These are phyloP conservation scores for Leucocoprinus birnbaumii DNA, from an alignment of 768 basidiomycete genomes.

Conservation along the genomic window DNA sequence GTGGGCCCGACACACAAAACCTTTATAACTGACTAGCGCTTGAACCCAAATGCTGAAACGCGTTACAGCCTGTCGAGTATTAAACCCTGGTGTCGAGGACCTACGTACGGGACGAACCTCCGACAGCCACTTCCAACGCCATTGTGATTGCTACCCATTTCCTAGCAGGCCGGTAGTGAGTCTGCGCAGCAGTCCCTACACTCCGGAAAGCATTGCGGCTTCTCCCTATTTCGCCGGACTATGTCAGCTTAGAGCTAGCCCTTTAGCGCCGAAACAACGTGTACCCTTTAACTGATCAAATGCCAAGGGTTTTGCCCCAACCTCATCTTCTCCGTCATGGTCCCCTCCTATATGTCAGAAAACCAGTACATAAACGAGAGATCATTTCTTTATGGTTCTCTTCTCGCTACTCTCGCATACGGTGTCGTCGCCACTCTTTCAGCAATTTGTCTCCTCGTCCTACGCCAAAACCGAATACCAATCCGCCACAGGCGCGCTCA, in stretches of 20 bases:
- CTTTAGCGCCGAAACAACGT: not conserved
- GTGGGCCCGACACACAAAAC: too few relatives aligned
- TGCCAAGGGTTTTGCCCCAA: not conserved
- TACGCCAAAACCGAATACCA: not conserved
- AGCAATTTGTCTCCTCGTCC: not conserved
- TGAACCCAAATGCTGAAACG: too few relatives aligned
- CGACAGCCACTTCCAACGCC: too few relatives aligned
- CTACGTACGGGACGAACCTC: too few relatives aligned
- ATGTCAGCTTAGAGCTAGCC: not conserved
- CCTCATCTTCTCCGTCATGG: not conserved
- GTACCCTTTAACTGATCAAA: not conserved
- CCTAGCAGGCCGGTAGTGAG: too few relatives aligned
- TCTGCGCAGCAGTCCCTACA: too few relatives aligned
- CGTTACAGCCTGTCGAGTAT: too few relatives aligned
- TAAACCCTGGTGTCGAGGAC: too few relatives aligned
- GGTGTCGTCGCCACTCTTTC: constrained; percentile 1
- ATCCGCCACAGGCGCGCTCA: constrained; percentile 1
- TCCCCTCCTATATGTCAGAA: constrained; percentile 5
- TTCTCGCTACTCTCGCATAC: constrained; percentile 6
- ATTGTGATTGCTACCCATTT: too few relatives aligned
- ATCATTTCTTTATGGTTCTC: constrained; percentile 8
- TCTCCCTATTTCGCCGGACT: too few relatives aligned
- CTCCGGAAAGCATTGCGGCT: too few relatives aligned
- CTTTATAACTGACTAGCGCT: too few relatives aligned
- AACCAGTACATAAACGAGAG: constrained; percentile 7